A percentile compares a stretch with the other conserved stretches of the same genome.
Evolutionary conservation across 2,329 filamentous ascomycete genomes (phyloP).

Genomic region (Zopfia rhizophila): DNA sequence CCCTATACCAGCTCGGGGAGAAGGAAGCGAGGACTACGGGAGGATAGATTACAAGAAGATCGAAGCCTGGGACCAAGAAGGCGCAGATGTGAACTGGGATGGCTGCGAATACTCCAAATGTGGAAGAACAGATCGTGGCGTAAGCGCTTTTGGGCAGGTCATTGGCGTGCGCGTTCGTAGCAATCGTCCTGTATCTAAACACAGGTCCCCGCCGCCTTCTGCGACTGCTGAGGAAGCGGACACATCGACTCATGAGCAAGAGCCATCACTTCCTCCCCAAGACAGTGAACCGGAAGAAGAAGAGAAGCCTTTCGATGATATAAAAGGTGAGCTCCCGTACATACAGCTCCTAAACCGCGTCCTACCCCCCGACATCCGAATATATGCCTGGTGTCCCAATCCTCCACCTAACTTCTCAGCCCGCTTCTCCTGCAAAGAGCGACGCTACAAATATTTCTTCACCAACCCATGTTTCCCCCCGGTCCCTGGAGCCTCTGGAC

Average conservation of each 20-base stretch:
- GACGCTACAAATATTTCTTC: constrained; percentile 97
- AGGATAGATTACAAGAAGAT: constrained; percentile 47
- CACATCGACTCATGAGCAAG: constrained; percentile 1
- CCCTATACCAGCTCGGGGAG: constrained; percentile 28
- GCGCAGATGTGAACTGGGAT: constrained; percentile 74
- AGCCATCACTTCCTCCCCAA: constrained; percentile 3
- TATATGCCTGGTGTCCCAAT: constrained; percentile 91
- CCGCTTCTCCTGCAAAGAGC: constrained; percentile 89
- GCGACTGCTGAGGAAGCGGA: constrained; percentile 17
- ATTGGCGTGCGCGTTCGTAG: constrained; percentile 85
- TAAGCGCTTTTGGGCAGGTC: constrained; percentile 97
- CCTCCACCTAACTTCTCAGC: constrained; percentile 85
- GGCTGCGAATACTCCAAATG: constrained; percentile 94
- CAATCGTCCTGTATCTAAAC: constrained; percentile 68
- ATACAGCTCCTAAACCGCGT: constrained; percentile 84
- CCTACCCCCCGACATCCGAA: constrained; percentile 86
- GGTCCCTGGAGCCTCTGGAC: constrained; percentile 64
- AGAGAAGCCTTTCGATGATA: constrained; percentile 67
- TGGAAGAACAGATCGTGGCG: constrained; percentile 89
- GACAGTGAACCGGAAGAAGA: constrained; percentile 27
- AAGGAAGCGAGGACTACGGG: constrained; percentile 36
- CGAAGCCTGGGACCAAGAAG: constrained; percentile 47
- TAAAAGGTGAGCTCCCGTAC: constrained; percentile 86
- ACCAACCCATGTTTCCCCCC: constrained; percentile 90
- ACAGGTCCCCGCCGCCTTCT: constrained; percentile 14